Evolutionary conservation across 2,329 filamentous ascomycete genomes (phyloP), one percentile per base, ranked within the genome.

Genomic region (Neonectria punicea): DNA sequence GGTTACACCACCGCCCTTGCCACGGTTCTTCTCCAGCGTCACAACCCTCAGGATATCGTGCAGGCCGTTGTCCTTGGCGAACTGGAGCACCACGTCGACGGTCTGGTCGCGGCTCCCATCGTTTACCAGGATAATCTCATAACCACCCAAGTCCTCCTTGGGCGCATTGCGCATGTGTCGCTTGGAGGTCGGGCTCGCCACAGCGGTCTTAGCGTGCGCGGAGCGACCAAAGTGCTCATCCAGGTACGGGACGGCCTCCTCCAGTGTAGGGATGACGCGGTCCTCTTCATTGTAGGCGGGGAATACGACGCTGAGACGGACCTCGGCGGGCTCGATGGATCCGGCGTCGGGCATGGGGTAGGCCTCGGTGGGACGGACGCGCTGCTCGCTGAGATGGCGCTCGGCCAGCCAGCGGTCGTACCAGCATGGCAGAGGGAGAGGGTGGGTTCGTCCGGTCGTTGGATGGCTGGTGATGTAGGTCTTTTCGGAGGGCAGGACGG

Each of bases 281-380:
- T 92, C 86, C 77, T 95, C 91, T 76, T 99, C 96, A 72, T 99
- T 99, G 85, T 94, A 99, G 10, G 96, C 96, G 0, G 96, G 96
- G 47, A 99, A 91, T 0, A 99, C 93, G 8, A 98, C 90, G 58
- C 92, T 96, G 84, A 99, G 89, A 77, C 92, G 92, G n/a, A 98
- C 81, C 67, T 94, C 90, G 14, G 94, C 87, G 2, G 90, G 86
- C 68, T 94, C 91, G 59, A 97, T 91, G 49, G 83, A 80, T 70
- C 88, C 85, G 16, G 85, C 79, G 68, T 89, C 83, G 43, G 79
- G 78, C 4, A 79, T 75, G 49, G 79, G 78, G 67, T 77, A 79
- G 4, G 80, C 81, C 76, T 67, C 80, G 75, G 67, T 80, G 73
- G 73, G 73, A 65, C 70, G 67, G 41, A 75, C 66, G 32, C 73